A percentile compares a stretch with the other conserved stretches of the same genome.
phyloP scores from a whole-genome alignment of 2,329 filamentous ascomycete species.

The Metarhizium robertsii region DNA sequence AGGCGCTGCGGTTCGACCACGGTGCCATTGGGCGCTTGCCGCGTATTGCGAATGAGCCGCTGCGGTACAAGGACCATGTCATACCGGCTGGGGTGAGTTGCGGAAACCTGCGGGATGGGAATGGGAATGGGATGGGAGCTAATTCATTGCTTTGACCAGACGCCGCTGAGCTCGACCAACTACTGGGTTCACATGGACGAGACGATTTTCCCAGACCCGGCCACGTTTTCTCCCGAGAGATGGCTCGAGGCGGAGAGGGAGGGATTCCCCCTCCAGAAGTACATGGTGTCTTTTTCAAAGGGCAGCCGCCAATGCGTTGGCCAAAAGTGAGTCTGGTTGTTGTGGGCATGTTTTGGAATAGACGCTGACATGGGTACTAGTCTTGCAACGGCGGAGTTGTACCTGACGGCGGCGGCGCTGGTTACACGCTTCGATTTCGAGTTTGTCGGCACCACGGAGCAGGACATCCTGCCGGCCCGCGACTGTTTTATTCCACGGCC shows the following conservation, averaged over 20 bases:
- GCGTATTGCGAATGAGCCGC: not conserved
- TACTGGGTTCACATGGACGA: slow-evolving; percentile 17
- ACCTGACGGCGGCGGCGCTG: not conserved
- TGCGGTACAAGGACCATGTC: not conserved
- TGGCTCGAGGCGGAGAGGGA: slow-evolving; percentile 9
- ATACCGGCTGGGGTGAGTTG: slow-evolving; percentile 14
- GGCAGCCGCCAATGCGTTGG: slow-evolving; percentile 14
- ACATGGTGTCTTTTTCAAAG: slow-evolving; percentile 12
- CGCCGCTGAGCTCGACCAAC: slow-evolving; percentile 27
- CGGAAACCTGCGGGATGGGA: not conserved
- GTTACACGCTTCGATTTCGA: not conserved
- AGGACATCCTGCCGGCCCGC: not conserved
- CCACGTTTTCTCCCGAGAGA: slow-evolving; percentile 16
- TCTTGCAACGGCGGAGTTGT: not conserved
- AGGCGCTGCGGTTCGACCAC: slow-evolving; percentile 2
- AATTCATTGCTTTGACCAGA: slow-evolving; percentile 4
- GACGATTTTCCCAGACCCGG: slow-evolving; percentile 13
- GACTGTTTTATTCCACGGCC: not conserved
- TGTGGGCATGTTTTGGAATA: not conserved
- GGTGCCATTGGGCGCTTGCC: not conserved
- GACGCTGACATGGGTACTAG: not conserved
- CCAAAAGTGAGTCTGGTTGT: slow-evolving; percentile 11
- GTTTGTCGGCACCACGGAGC: not conserved
- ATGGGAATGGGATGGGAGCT: too few species aligned
- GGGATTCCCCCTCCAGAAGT: slow-evolving; percentile 5